These are phyloP conservation scores for Mariannaea sp. DNA, from an alignment of 2,329 filamentous ascomycete species.

Conservation along the genomic window DNA sequence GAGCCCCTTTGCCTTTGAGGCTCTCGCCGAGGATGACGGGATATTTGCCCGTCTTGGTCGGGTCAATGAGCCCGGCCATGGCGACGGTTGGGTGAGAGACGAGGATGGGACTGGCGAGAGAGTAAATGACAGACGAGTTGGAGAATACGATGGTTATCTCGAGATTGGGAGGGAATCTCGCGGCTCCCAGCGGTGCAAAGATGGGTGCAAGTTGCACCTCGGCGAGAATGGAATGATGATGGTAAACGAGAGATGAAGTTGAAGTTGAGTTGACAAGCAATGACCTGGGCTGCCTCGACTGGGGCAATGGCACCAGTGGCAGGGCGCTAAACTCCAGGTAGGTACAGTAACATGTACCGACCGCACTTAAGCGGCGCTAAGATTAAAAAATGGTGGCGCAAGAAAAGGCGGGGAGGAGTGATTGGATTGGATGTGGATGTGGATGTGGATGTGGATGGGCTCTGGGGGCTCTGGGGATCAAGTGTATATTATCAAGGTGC, in stretches of 20 bases:
- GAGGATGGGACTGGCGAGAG: too few relatives aligned
- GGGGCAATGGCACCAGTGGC: too few relatives aligned
- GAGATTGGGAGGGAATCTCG: background rate
- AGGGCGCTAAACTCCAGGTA: background rate
- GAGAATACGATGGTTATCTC: background rate
- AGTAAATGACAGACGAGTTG: background rate
- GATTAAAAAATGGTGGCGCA: background rate
- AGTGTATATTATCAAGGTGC: too few relatives aligned
- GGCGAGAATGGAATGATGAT: background rate
- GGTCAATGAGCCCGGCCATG: conserved; percentile 55
- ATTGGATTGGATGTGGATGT: too few relatives aligned
- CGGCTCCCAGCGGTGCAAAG: background rate
- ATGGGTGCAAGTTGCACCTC: background rate
- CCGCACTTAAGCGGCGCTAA: background rate
- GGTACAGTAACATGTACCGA: too few relatives aligned
- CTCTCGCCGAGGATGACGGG: conserved; percentile 68
- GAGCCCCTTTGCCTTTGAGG: conserved; percentile 59
- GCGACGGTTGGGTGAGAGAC: conserved; percentile 34
- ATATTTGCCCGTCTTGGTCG: conserved; percentile 65
- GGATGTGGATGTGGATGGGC: too few relatives aligned
- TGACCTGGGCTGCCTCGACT: background rate
- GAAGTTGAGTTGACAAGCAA: background rate
- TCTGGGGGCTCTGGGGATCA: too few relatives aligned
- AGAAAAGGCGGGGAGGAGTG: too few relatives aligned
- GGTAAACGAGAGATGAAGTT: background rate